Percentiles rank a stretch among this genome's conserved stretches.
phyloP scores from a whole-genome alignment of 805 yeast species.

The Peterozyma toletana region DNA sequence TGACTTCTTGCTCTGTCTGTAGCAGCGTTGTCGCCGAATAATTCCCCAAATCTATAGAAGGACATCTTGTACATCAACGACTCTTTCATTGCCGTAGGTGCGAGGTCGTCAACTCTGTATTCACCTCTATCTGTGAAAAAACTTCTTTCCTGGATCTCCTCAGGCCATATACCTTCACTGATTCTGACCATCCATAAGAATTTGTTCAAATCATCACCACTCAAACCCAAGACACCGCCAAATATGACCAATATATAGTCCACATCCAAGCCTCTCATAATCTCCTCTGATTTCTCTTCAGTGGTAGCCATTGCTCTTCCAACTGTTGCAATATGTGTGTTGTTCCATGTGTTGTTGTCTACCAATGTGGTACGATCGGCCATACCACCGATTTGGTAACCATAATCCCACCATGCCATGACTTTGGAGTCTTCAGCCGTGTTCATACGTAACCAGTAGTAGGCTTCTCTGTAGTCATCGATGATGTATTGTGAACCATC shows the following conservation, averaged over 20 bases:
- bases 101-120: constrained; percentile 76
- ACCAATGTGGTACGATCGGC: constrained; percentile 98
- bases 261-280: constrained; percentile 85
- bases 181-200: constrained; percentile 98
- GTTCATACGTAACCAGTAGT: constrained; percentile 98
- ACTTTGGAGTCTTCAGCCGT: constrained; percentile 93
- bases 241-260: constrained; percentile 90
- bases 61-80: constrained; percentile 94
- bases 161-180: constrained; percentile 99
- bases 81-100: constrained; percentile 79
- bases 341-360: constrained; percentile 99
- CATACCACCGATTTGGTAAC: constrained; percentile 99
- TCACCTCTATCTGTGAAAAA: constrained; percentile 84
- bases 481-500: constrained; percentile 83
- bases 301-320: constrained; percentile 95
- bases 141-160: constrained; percentile 82
- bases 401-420: constrained; percentile 99
- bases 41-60: constrained; percentile 75
- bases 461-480: constrained; percentile 98
- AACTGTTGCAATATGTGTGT: constrained; percentile 98
- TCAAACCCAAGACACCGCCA: constrained; percentile 89
- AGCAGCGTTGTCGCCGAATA: constrained; percentile 42
- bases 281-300: constrained; percentile 84
- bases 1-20: constrained; percentile 88
- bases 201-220: constrained; percentile 95